Percentiles rank a stretch among this genome's conserved stretches.
Conservation (phyloP, 805 yeast genomes). For the Phaffomyces antillensis region DNA sequence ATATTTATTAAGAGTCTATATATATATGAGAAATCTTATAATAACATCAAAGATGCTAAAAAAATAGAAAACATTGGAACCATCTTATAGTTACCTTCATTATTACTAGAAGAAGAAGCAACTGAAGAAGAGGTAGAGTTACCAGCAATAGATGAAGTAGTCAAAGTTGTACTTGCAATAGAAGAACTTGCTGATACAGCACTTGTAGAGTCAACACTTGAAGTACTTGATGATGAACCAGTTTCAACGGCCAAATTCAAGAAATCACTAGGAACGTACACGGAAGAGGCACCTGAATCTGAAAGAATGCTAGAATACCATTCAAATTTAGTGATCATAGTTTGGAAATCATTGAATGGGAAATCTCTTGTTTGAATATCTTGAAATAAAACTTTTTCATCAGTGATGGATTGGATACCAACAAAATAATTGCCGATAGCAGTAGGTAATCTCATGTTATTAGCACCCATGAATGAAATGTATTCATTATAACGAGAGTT, state of each 20-base stretch:
- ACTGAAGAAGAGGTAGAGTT: not conserved
- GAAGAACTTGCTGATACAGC: not conserved
- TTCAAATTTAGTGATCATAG: constrained; percentile 26
- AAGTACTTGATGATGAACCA: not conserved
- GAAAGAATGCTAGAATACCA: constrained; percentile 15
- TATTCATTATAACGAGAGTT: constrained; percentile 11
- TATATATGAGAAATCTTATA: not conserved
- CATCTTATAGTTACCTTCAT: constrained; percentile 6
- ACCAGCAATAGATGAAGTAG: not conserved
- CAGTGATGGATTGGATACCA: constrained; percentile 22
- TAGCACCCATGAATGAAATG: constrained; percentile 17
- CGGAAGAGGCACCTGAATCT: constrained; percentile 15
- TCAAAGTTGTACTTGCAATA: not conserved
- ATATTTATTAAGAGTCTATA: too few relatives aligned
- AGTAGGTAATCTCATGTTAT: constrained; percentile 28
- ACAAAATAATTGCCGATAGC: constrained; percentile 27
- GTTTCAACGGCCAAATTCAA: constrained; percentile 7
- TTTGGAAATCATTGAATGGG: constrained; percentile 30
- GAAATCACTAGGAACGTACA: constrained; percentile 18
- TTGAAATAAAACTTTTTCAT: constrained; percentile 19
- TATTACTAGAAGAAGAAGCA: constrained; percentile 1
- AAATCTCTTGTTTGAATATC: constrained; percentile 24
- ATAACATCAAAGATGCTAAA: constrained; percentile 7
- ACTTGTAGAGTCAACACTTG: not conserved
- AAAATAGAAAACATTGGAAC: constrained; percentile 9